These are phyloP conservation scores for Monascus purpureus DNA, from an alignment of 495 filamentous ascomycete genomes.

Conservation along the genomic window DNA sequence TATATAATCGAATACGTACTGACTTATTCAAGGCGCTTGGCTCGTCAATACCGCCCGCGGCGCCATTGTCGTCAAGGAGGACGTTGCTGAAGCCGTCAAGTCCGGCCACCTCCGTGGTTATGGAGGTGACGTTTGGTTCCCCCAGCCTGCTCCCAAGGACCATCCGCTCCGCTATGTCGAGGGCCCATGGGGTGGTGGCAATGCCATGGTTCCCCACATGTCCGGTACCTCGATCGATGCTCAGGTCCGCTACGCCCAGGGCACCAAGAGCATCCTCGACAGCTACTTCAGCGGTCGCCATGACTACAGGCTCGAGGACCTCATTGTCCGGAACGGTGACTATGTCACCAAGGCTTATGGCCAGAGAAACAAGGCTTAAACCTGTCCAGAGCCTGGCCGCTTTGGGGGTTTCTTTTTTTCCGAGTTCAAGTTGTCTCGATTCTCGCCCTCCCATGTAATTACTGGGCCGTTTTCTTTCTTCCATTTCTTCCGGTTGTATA, in stretches of 20 bases:
- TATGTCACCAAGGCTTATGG: conserved; percentile 96
- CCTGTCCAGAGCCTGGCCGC: background rate
- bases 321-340: conserved; percentile 85
- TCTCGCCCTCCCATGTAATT: no score
- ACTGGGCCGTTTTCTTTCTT: no score
- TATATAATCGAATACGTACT: no score
- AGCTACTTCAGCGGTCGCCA: conserved; percentile 75
- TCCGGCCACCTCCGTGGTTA: conserved; percentile 91
- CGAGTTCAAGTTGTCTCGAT: background rate
- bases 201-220: conserved; percentile 98
- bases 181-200: conserved; percentile 91
- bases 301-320: conserved; percentile 81
- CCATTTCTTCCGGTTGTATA: no score
- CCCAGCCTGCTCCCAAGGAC: conserved; percentile 88
- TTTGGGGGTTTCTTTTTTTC: background rate
- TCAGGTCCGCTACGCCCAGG: conserved; percentile 85
- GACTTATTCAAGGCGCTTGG: conserved; percentile 52
- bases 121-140: conserved; percentile 90
- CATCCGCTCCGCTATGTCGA: conserved; percentile 86
- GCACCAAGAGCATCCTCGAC: conserved; percentile 78
- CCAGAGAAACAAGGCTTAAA: conserved; percentile 45
- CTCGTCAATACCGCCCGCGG: conserved; percentile 97
- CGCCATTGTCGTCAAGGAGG: conserved; percentile 98
- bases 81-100: conserved; percentile 89
- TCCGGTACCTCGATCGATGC: conserved; percentile 94